These are phyloP conservation scores for Globisporangium okanoganense DNA, from an alignment of 352 stramenopile species.

Conservation along the genomic window DNA sequence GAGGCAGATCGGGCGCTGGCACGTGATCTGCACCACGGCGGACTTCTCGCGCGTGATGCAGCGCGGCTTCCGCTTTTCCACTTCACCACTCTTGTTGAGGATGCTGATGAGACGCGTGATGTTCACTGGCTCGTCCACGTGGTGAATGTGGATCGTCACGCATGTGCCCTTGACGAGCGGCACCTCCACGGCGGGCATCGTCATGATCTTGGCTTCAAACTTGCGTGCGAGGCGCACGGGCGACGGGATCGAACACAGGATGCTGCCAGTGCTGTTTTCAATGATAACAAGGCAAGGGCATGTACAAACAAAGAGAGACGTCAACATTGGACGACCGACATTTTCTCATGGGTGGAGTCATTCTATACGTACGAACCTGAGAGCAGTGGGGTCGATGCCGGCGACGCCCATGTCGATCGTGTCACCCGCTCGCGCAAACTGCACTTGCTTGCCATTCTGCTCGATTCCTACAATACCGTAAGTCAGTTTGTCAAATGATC, in stretches of 20 bases:
- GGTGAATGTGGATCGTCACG: constrained; percentile 84
- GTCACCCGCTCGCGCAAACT: constrained; percentile 65
- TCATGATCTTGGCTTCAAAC: constrained; percentile 90
- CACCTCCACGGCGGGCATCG: constrained; percentile 81
- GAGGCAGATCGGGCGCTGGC: constrained; percentile 68
- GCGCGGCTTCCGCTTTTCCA: constrained; percentile 79
- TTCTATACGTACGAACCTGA: constrained; percentile 35
- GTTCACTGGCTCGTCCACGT: constrained; percentile 82
- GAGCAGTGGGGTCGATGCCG: constrained; percentile 61
- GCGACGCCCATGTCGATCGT: constrained; percentile 77
- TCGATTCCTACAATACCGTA: constrained; percentile 57
- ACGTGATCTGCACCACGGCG: constrained; percentile 82
- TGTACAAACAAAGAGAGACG: background rate
- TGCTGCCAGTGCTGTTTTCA: constrained; percentile 57
- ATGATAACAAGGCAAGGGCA: background rate
- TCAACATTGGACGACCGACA: background rate
- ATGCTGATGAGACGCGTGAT: constrained; percentile 78
- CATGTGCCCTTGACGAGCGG: constrained; percentile 81
- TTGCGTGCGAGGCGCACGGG: constrained; percentile 65
- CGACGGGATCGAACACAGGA: constrained; percentile 78
- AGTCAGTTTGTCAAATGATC: too few relatives aligned
- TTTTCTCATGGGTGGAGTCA: background rate
- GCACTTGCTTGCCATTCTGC: constrained; percentile 61
- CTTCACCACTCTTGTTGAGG: constrained; percentile 62
- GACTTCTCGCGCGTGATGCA: constrained; percentile 85